phyloP scores from a whole-genome alignment of 805 yeast species.

The Saccharomycopsis oosterbeekiorum region DNA sequence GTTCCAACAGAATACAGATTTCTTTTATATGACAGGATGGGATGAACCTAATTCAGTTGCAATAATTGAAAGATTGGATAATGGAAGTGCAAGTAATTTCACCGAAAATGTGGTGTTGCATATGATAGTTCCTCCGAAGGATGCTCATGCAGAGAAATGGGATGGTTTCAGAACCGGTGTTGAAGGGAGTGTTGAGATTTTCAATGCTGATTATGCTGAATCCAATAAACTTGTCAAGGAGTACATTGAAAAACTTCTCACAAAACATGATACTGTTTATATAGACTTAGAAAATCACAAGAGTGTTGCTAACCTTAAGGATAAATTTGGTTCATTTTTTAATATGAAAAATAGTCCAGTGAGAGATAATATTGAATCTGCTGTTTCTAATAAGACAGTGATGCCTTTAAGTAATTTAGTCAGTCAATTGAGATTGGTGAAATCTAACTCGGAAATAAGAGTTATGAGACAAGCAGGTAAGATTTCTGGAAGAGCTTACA shows the following conservation, averaged over 20 bases:
- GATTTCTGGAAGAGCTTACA: conserved; percentile 75
- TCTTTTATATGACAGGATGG: conserved; percentile 86
- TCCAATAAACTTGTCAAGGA: conserved; percentile 35
- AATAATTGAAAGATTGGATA: conserved; percentile 51
- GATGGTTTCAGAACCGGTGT: conserved; percentile 89
- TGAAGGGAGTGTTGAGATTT: conserved; percentile 68
- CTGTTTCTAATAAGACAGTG: conserved; percentile 28
- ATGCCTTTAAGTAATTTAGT: conserved; percentile 35
- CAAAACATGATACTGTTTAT: conserved; percentile 41
- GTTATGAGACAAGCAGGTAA: conserved; percentile 78
- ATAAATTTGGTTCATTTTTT: conserved; percentile 8
- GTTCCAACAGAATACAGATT: conserved; percentile 86
- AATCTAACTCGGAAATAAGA: conserved; percentile 65
- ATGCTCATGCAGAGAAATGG: conserved; percentile 78
- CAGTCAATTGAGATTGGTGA: conserved; percentile 50
- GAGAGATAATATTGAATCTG: conserved; percentile 22
- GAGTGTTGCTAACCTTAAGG: neutral
- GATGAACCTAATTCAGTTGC: conserved; percentile 76
- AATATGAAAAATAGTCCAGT: conserved; percentile 21
- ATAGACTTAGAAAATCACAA: conserved; percentile 32
- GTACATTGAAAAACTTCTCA: conserved; percentile 39
- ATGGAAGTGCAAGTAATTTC: conserved; percentile 35
- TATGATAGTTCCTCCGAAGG: conserved; percentile 79
- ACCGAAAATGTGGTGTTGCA: conserved; percentile 40
- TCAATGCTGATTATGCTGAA: conserved; percentile 75